These are phyloP conservation scores for Coemansia sp. DNA, from an alignment of 192 early-diverging fungal genomes.

Conservation along the genomic window DNA sequence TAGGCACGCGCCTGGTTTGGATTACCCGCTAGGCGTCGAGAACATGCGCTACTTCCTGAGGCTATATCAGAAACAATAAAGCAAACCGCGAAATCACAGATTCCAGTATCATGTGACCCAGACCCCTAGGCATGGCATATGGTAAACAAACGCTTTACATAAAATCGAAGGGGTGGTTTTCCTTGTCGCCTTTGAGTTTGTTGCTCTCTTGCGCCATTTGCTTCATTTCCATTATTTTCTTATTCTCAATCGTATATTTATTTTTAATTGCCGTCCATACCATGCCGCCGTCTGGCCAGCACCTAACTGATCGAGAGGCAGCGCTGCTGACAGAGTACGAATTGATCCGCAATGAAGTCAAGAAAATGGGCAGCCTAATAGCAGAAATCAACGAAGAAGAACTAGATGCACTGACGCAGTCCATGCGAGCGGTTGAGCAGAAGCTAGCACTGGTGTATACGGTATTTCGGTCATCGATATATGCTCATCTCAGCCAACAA, in stretches of 20 bases:
- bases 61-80: conserved; percentile 68
- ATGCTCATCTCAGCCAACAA: conserved; percentile 46
- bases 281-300: conserved; percentile 35
- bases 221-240: no score
- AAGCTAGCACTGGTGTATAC: conserved; percentile 49
- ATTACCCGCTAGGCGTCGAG: conserved; percentile 75
- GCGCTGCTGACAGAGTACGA: conserved; percentile 50
- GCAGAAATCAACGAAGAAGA: conserved; percentile 48
- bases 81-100: no score
- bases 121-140: no score
- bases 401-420: conserved; percentile 44
- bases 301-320: conserved; percentile 40
- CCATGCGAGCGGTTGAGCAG: conserved; percentile 49
- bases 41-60: conserved; percentile 93
- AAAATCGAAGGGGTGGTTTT: no score
- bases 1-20: conserved; percentile 59
- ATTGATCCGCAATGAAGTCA: conserved; percentile 47
- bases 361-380: conserved; percentile 43
- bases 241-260: background rate
- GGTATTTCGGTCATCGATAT: conserved; percentile 48
- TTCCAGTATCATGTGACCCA: no score
- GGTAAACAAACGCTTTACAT: no score
- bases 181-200: no score
- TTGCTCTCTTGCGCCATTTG: no score
- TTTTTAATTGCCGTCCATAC: background rate